phyloP scores from a whole-genome alignment of 352 stramenopile genomes.

The Poterioochromonas sp. region DNA sequence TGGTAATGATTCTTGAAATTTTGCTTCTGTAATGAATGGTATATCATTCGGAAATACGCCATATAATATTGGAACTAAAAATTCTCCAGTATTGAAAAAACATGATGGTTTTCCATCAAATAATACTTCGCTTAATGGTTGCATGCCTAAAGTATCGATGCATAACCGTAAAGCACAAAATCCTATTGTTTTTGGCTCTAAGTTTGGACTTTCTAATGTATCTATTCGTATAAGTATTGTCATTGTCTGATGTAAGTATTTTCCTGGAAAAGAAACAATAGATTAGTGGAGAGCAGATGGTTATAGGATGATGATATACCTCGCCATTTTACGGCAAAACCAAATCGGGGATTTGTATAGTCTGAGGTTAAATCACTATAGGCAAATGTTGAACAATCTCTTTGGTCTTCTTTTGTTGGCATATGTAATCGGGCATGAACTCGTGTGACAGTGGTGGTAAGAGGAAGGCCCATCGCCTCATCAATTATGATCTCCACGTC shows the following conservation, averaged over 20 bases:
- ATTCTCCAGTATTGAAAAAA: conserved; percentile 28
- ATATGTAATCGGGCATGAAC: neutral
- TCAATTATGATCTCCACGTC: conserved; percentile 3
- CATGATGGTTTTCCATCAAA: conserved; percentile 6
- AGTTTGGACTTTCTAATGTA: conserved; percentile 12
- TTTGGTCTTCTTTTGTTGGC: neutral
- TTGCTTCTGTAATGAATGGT: conserved; percentile 23
- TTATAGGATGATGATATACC: neutral
- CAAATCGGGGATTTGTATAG: neutral
- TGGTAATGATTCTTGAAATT: conserved; percentile 19
- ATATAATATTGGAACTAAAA: conserved; percentile 27
- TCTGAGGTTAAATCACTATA: conserved; percentile 13
- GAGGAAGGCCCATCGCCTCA: neutral
- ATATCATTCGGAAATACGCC: conserved; percentile 17
- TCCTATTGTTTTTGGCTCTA: neutral
- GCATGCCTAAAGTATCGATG: conserved; percentile 12
- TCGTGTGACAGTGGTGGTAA: neutral
- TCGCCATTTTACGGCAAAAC: neutral
- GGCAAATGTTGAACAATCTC: neutral
- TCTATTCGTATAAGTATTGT: conserved; percentile 9
- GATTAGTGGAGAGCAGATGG: neutral
- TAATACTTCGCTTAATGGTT: conserved; percentile 16
- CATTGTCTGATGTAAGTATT: neutral
- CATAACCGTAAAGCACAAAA: neutral
- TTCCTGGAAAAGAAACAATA: conserved; percentile 3